Percentiles rank a stretch among this genome's conserved stretches.
Conservation (phyloP, 768 basidiomycete species). For the Suillus decipiens region DNA sequence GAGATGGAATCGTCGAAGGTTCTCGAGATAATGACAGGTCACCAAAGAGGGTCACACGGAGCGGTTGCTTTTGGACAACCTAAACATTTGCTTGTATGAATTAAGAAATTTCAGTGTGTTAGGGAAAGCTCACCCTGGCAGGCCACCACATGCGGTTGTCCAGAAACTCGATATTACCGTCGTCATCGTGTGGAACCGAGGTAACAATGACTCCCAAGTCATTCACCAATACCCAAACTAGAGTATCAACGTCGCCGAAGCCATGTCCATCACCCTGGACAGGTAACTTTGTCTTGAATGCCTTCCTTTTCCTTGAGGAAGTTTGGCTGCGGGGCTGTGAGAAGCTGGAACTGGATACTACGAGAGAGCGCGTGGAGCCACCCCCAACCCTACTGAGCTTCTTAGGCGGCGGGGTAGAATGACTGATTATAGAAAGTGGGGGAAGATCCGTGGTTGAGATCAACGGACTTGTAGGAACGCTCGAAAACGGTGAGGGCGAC, state of each 20-base stretch:
- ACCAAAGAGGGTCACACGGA: slow-evolving; percentile 33
- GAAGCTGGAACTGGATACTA: slow-evolving; percentile 11
- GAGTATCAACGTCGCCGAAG: slow-evolving; percentile 34
- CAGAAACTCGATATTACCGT: slow-evolving; percentile 21
- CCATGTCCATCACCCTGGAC: slow-evolving; percentile 16
- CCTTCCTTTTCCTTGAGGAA: slow-evolving; percentile 24
- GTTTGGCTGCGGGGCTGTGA: slow-evolving; percentile 24
- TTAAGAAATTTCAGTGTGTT: slow-evolving; percentile 12
- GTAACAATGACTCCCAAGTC: slow-evolving; percentile 34
- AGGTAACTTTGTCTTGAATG: slow-evolving; percentile 8
- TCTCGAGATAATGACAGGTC: slow-evolving; percentile 28
- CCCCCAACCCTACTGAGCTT: slow-evolving; percentile 15
- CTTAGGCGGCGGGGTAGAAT: neutral
- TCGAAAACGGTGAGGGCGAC: slow-evolving; percentile 31
- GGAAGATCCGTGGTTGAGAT: slow-evolving; percentile 20
- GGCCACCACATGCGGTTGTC: slow-evolving; percentile 66
- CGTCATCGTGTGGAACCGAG: slow-evolving; percentile 26
- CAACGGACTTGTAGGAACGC: slow-evolving; percentile 21
- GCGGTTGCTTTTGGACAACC: slow-evolving; percentile 31
- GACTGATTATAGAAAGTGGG: slow-evolving; percentile 15
- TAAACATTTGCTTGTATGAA: slow-evolving; percentile 10
- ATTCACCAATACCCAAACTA: slow-evolving; percentile 58
- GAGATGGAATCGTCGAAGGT: slow-evolving; percentile 29
- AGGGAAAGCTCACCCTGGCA: slow-evolving; percentile 48
- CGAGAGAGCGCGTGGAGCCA: slow-evolving; percentile 15